Evolutionary conservation across 192 early-diverging fungal genomes (phyloP).

Genomic region (Coemansia sp.): DNA sequence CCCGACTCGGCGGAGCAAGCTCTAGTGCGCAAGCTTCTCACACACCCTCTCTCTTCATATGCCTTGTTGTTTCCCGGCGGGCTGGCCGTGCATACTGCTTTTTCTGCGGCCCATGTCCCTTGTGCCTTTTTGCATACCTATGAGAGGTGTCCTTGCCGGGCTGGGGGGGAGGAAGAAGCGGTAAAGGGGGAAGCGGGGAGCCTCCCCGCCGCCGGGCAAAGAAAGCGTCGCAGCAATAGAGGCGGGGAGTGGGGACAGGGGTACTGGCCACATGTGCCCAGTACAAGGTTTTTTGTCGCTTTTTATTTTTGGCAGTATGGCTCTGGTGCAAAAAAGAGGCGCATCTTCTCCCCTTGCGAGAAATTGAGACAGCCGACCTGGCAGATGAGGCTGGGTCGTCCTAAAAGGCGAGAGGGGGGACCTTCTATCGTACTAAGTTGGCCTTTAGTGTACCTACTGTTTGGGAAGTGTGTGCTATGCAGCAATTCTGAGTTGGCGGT

Average conservation of each 20-base stretch:
- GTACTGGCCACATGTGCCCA: not conserved
- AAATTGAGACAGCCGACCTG: not conserved
- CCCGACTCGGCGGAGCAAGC: not conserved
- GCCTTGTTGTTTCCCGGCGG: conserved; percentile 1
- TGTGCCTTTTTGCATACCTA: not conserved
- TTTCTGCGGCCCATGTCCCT: not conserved
- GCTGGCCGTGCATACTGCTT: conserved; percentile 3
- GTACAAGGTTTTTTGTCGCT: not conserved
- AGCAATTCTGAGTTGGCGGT: not conserved
- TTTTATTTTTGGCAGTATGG: conserved; percentile 6
- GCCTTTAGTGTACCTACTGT: not conserved
- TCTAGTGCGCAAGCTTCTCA: not conserved
- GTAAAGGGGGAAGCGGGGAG: not conserved
- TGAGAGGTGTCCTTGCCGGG: not conserved
- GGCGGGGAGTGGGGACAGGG: conserved; percentile 5
- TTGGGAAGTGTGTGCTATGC: not conserved
- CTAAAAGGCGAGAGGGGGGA: not conserved
- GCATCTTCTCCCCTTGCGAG: not conserved
- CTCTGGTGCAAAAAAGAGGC: not conserved
- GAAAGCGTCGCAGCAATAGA: not conserved
- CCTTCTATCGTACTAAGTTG: not conserved
- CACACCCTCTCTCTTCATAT: not conserved
- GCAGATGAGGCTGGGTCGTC: not conserved
- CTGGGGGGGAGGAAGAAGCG: not conserved
- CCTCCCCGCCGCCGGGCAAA: not conserved